These are phyloP conservation scores for Pichia paraexigua DNA, from an alignment of 805 yeast species.

Conservation along the genomic window DNA sequence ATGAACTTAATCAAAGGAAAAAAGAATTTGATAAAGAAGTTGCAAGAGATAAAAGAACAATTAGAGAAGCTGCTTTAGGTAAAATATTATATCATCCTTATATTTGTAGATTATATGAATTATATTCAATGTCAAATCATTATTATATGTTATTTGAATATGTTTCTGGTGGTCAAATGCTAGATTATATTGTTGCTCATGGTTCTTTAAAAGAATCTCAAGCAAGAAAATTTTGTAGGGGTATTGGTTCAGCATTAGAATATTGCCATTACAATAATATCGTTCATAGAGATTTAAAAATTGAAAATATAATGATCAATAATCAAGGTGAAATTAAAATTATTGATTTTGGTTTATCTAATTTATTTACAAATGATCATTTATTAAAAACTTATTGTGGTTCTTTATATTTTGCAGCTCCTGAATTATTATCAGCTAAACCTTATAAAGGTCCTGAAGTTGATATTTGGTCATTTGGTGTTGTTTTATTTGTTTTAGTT, in stretches of 20 bases:
- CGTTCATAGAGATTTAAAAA: conserved; percentile 93
- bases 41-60: conserved; percentile 84
- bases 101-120: conserved; percentile 85
- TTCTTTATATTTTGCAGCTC: conserved; percentile 96
- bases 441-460: conserved; percentile 97
- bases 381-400: conserved; percentile 93
- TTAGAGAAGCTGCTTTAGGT: conserved; percentile 93
- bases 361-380: conserved; percentile 63
- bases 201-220: conserved; percentile 90
- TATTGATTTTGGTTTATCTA: conserved; percentile 93
- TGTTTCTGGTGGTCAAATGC: conserved; percentile 95
- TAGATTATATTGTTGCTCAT: conserved; percentile 94
- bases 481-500: conserved; percentile 86
- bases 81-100: conserved; percentile 84
- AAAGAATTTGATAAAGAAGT: conserved; percentile 75
- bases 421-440: conserved; percentile 84
- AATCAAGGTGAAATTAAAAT: conserved; percentile 91
- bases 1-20: conserved; percentile 50
- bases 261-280: conserved; percentile 91
- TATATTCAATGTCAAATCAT: conserved; percentile 94
- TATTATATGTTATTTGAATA: conserved; percentile 95
- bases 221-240: conserved; percentile 91
- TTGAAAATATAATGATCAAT: conserved; percentile 92
- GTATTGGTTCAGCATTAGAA: conserved; percentile 87
- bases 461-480: conserved; percentile 98